These are phyloP conservation scores for Lathyrus oleraceus DNA, from an alignment of 306 rosid genomes.

Conservation along the genomic window DNA sequence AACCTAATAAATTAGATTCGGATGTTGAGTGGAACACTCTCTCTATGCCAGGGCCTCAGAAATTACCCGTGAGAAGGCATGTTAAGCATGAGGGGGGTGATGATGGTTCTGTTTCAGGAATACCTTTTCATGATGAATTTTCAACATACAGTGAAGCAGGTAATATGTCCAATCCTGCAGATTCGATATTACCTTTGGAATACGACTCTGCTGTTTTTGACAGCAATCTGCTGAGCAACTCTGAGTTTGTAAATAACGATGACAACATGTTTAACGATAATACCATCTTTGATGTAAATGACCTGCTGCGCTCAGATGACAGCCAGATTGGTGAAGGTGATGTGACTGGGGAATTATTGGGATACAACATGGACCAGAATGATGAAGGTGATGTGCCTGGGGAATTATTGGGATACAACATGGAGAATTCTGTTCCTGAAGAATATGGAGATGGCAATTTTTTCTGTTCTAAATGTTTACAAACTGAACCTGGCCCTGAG, in stretches of 20 bases:
- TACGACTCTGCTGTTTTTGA: constrained; percentile 47
- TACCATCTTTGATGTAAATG: constrained; percentile 74
- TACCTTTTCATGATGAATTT: constrained; percentile 38
- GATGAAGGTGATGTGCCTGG: constrained; percentile 54
- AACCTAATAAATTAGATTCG: constrained; percentile 46
- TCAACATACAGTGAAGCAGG: constrained; percentile 38
- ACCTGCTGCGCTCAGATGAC: constrained; percentile 63
- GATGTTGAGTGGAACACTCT: constrained; percentile 62
- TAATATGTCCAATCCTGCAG: constrained; percentile 41
- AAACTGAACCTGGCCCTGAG: constrained; percentile 69
- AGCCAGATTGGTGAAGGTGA: constrained; percentile 20
- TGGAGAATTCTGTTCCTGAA: constrained; percentile 44
- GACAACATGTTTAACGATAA: constrained; percentile 42
- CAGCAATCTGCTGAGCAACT: constrained; percentile 45
- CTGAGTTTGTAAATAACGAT: constrained; percentile 50
- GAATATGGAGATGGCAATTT: constrained; percentile 36
- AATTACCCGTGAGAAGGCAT: constrained; percentile 83
- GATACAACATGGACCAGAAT: constrained; percentile 40
- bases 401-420: constrained; percentile 48
- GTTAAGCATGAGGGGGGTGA: constrained; percentile 69
- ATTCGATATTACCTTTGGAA: constrained; percentile 41
- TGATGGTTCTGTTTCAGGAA: constrained; percentile 48
- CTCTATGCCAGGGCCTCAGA: constrained; percentile 60
- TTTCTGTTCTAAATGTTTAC: constrained; percentile 53
- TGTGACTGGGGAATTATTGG: constrained; percentile 50